Conservation (phyloP, 164 flowering plant genomes). For the Stephania yunnanensis region DNA sequence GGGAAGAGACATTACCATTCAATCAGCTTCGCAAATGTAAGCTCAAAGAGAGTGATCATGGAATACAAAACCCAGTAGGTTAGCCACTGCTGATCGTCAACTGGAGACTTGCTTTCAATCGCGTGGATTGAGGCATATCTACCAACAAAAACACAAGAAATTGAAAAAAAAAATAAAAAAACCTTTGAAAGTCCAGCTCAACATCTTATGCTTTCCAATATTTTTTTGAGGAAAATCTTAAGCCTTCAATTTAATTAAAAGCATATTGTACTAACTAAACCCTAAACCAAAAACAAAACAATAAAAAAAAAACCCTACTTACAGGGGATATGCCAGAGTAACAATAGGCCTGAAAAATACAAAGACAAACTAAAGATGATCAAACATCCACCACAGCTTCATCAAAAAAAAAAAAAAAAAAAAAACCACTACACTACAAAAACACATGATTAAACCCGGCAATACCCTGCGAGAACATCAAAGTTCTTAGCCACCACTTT, state of each 20-base stretch:
- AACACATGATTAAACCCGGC: conserved; percentile 1
- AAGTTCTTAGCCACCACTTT: conserved; percentile 57
- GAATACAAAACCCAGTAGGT: conserved; percentile 40
- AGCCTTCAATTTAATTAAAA: background rate
- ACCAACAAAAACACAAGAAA: conserved; percentile 12
- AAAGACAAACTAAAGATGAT: background rate
- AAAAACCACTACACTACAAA: background rate
- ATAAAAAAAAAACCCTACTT: conserved; percentile 26
- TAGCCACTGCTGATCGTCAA: conserved; percentile 88
- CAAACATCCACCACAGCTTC: background rate
- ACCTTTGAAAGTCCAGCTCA: background rate
- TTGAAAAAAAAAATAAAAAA: background rate
- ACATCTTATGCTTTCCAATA: too few relatives aligned
- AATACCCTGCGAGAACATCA: conserved; percentile 84
- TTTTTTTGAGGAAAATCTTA: too few relatives aligned
- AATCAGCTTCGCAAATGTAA: conserved; percentile 62
- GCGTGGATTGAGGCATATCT: conserved; percentile 88
- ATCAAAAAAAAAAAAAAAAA: background rate
- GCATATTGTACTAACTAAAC: background rate
- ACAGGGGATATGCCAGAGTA: conserved; percentile 81
- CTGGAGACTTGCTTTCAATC: conserved; percentile 65
- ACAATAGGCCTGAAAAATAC: conserved; percentile 68
- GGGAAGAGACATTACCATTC: conserved; percentile 46
- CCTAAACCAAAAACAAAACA: background rate
- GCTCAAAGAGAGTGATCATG: conserved; percentile 74